Evolutionary conservation across 2,329 filamentous ascomycete genomes (phyloP).

Genomic region (Alternaria panax): DNA sequence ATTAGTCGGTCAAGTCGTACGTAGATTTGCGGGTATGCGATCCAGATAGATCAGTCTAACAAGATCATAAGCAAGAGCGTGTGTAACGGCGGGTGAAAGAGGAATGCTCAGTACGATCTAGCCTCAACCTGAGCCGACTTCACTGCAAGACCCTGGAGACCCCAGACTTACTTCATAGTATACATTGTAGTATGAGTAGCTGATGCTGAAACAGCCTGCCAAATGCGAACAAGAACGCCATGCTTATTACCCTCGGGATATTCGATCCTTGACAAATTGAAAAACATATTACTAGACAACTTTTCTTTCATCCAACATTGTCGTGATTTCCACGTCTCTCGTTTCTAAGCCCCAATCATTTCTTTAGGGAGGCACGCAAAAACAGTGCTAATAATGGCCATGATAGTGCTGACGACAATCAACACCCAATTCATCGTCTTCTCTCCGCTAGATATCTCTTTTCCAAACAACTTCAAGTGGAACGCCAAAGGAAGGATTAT

Average conservation of each 20-base stretch:
- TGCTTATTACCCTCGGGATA: conserved; percentile 5
- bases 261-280: not conserved
- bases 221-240: conserved; percentile 18
- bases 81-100: not conserved
- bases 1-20: not conserved
- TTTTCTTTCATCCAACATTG: not conserved
- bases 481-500: conserved; percentile 89
- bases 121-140: not conserved
- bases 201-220: not conserved
- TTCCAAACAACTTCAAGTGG: conserved; percentile 86
- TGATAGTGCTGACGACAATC: conserved; percentile 70
- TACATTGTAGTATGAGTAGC: not conserved
- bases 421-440: conserved; percentile 71
- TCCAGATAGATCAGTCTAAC: not conserved
- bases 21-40: not conserved
- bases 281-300: not conserved
- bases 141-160: not conserved
- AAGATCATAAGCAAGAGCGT: not conserved
- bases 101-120: not conserved
- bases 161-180: not conserved
- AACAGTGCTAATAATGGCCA: conserved; percentile 80
- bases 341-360: conserved; percentile 15
- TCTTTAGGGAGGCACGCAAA: conserved; percentile 89
- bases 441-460: conserved; percentile 71
- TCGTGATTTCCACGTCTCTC: not conserved